Evolutionary conservation across 768 basidiomycete species (phyloP).

Genomic region (Macrolepiota albuminosa): DNA sequence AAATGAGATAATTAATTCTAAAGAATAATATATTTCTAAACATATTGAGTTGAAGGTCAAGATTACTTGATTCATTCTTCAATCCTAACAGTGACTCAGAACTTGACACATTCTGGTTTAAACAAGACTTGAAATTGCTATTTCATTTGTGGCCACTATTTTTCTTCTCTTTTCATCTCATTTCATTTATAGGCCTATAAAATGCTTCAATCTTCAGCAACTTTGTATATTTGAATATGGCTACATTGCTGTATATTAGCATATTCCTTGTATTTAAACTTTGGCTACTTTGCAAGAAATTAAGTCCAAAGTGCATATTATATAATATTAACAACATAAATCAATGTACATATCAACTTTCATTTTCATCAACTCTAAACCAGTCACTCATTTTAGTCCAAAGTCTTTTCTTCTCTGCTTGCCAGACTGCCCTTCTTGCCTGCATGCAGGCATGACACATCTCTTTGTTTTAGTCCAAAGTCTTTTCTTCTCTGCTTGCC

Average conservation of each 20-base stretch:
- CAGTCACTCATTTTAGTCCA: constrained; percentile 11
- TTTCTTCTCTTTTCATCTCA: too few relatives aligned
- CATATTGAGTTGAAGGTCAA: constrained; percentile 64
- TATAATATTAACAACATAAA: too few relatives aligned
- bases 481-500: constrained; percentile 6
- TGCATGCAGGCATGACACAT: constrained; percentile 7
- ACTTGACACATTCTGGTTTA: constrained; percentile 16
- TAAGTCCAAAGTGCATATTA: too few relatives aligned
- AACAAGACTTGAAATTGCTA: constrained; percentile 21
- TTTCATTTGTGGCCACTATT: constrained; percentile 46
- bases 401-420: constrained; percentile 3
- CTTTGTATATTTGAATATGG: too few relatives aligned
- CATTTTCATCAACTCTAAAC: background rate
- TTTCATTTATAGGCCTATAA: too few relatives aligned
- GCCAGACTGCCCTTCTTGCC: constrained; percentile 6
- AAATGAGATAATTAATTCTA: background rate
- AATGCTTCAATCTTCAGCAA: too few relatives aligned
- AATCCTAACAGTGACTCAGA: constrained; percentile 19
- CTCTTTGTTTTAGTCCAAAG: constrained; percentile 10
- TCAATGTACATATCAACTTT: background rate
- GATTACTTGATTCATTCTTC: constrained; percentile 20
- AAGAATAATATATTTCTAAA: background rate
- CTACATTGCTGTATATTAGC: too few relatives aligned
- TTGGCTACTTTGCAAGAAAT: too few relatives aligned
- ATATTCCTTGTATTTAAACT: too few relatives aligned